Evolutionary conservation across 257 asterid genomes (phyloP), one percentile per base, ranked within the genome.

Genomic region (Primulina huaijiensis): DNA sequence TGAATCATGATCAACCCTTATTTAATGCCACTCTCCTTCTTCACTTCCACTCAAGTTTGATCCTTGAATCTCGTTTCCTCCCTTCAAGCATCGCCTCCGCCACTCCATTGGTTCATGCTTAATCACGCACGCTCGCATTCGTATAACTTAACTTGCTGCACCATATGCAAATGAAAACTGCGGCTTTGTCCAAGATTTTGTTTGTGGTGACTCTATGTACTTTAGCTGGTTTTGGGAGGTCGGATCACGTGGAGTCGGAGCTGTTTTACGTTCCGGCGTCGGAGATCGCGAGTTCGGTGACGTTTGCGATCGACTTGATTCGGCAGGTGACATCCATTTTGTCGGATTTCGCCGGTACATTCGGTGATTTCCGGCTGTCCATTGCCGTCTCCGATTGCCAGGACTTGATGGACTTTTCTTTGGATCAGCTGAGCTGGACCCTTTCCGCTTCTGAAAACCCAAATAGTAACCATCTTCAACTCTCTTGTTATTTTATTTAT

Each of bases 321-420:
- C 73, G 75, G 71, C 79, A 86, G 71, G 92, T 87, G 19, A 76
- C 83, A 2, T 72, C 92, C 59, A 35, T 70, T 6, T 82, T 86
- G 31, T 82, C 93, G 2, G 68, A 68, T 16, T 83, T 87, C 52
- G 58, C 85, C 21, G 84, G 77, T 5, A 60, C 66, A 57, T 59
- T 78, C 9, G 83, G 85, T 1, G 92, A 87, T 77, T 82, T 86
- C 77, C 82, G 97, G 58, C 83, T 89, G 30, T 78, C 82, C 3
- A 84, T 78, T 62, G 95, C 97, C 70, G 64, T 87, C 27, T 65
- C 75, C 5, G 96, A 91, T 52, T 91, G 97, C 72, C 85, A 81
- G 67, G 95, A 91, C 60, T 80, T 91, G 60, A 84, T 91, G 75
- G 96, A 91, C 64, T 72, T 84, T 9, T 84, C 97, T 2, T 67